Evolutionary conservation across 441 rosid genomes (phyloP), one percentile per base, ranked within the genome.

Genomic region (Mallotus japonicus): DNA sequence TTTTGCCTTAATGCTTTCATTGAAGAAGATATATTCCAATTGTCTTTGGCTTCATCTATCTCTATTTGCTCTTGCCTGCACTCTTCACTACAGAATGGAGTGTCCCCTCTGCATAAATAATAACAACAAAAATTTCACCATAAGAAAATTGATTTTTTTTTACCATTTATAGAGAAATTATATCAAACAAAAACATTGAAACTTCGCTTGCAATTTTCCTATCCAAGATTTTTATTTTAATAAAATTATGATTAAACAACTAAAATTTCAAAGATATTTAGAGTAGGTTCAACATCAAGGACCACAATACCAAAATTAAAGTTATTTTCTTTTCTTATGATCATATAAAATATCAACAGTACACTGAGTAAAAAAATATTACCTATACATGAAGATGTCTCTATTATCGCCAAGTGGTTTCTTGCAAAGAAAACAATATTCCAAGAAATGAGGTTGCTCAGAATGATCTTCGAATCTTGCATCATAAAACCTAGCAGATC

Each of bases 351-450:
- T 10, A 8, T 44, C 11, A 44, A 44, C 49, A 8, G 49, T 44
- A 44, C 32, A 28, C 32, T 1, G 3, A 44, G 11, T 44, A 44
- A 44, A 5, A 13, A 55, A 3, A 16, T 46, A 3, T 37, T 73
- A 94, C 98, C 96, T 89, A 82, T 93, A 93, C 98, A 90, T 93
- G 87, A 86, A 93, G 79, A 93, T 92, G 74, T 93, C 96, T 32
- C 81, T 78, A 78, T 92, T 87, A 73, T 62, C 76, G n/a, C 88
- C 86, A 8, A 93, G 87, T 0, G 87, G 82, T 80, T 86, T 91
- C 70, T 82, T 73, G 76, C 98, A 93, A 68, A 89, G 90, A 77
- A 83, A 86, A 80, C 98, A 93, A 3, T 86, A 75, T 51, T 91
- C 88, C 32, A 91, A 84, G 81, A 90, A 90, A 78, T 91, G 91